Conservation (phyloP, 192 early-diverging fungal genomes). For the Coemansia guatemalensis region DNA sequence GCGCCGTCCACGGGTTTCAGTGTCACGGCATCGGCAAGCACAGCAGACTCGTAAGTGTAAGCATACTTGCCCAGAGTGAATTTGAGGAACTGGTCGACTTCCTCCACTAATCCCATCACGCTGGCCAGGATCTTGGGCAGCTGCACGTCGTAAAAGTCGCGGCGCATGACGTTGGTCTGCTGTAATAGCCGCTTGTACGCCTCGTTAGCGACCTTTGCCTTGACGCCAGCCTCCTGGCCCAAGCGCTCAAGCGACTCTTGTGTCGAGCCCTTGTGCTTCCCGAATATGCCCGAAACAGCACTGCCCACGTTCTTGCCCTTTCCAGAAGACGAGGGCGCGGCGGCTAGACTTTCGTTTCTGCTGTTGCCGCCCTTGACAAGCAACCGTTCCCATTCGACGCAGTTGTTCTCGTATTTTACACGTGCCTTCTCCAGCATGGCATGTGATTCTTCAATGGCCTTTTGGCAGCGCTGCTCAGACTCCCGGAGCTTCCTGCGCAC, state of each 20-base stretch:
- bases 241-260: constrained; percentile 65
- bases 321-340: constrained; percentile 4
- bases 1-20: constrained; percentile 57
- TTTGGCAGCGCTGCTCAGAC: constrained; percentile 70
- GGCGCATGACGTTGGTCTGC: constrained; percentile 70
- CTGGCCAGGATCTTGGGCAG: constrained; percentile 79
- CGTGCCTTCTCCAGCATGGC: constrained; percentile 79
- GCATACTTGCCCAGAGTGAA: constrained; percentile 79
- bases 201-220: constrained; percentile 78
- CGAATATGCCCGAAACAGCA: constrained; percentile 50
- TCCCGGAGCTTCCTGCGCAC: constrained; percentile 72
- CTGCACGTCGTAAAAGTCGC: constrained; percentile 76
- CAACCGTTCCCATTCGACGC: constrained; percentile 85
- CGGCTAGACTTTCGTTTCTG: constrained; percentile 12
- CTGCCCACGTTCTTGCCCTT: constrained; percentile 45
- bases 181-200: constrained; percentile 80
- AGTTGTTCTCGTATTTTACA: constrained; percentile 73
- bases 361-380: constrained; percentile 50
- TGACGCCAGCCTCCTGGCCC: constrained; percentile 86
- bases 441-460: constrained; percentile 77
- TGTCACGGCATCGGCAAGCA: constrained; percentile 70
- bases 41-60: constrained; percentile 72
- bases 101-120: constrained; percentile 81
- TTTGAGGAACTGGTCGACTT: constrained; percentile 79
- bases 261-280: constrained; percentile 49